Evolutionary conservation across 139 green algal genomes (phyloP), one percentile per base, ranked within the genome.

Genomic region (Penium margaritaceum): DNA sequence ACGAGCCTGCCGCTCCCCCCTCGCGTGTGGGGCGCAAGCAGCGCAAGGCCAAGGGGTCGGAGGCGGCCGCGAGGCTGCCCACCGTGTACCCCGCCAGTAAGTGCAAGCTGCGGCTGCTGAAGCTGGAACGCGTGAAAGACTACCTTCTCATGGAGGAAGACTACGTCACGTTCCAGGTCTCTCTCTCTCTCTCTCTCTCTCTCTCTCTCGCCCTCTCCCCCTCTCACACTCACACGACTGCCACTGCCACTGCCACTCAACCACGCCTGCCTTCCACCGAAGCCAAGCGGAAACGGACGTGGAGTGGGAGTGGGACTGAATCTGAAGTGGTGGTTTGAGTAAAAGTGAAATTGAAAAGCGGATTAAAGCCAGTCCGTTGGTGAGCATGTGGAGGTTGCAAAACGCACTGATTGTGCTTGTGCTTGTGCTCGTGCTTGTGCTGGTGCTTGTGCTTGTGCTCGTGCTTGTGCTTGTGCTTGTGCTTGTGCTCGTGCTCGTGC

Each of bases 121-220:
- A 98, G 85, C 86, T 99, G 35, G 95, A 99, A 81, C 87, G 95
- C 15, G 84, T 99, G 21, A 98, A 99, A 82, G 95, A 99, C 77
- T 99, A 93, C 84, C 83, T 99, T 39, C 83, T 99, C 12, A 97
- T 99, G 92, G 95, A 99, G 85, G 91, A 99, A 80, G 95, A 99
- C 84, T 99, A 94, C 80, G 94, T 99, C 32, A 72, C 81, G 19
- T 96, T 94, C 72, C 93, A 98, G 77, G 94, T n/a, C n/a, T n/a
- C n/a, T n/a, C n/a, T 65, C 9, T 65, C 9, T 65, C 9, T 65
- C 9, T 37, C 9, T 65, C 9, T 37, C 9, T 37, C 9, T 65
- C 9, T 12, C 55, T 65, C 32, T 65, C 63, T 71, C 63, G 63
- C 41, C 14, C 41, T 71, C 63, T 71, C 63, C 14, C 63, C 65